Percentiles rank a stretch among this genome's conserved stretches.
Evolutionary conservation across 2,329 filamentous ascomycete genomes (phyloP).

Genomic region (Talaromyces verruculosus): DNA sequence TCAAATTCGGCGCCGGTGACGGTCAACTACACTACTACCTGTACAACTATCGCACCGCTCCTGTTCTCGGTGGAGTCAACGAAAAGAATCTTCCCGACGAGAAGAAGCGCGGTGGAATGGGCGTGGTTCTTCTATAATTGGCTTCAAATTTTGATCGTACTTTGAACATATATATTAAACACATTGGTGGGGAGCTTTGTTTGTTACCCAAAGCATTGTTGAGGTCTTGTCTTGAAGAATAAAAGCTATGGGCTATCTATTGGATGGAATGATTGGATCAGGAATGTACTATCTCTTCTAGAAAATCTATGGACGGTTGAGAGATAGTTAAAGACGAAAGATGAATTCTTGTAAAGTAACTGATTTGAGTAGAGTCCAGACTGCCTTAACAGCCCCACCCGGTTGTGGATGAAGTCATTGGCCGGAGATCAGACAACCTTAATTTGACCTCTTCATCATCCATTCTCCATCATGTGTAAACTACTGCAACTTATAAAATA

Average conservation of each 20-base stretch:
- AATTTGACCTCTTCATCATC: conserved; percentile 7
- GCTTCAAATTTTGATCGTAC: neutral
- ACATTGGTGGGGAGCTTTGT: neutral
- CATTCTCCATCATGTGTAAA: neutral
- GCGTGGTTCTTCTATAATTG: conserved; percentile 74
- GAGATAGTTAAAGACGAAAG: neutral
- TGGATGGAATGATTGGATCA: neutral
- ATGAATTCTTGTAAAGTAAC: no score
- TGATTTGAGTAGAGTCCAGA: no score
- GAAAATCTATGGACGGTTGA: neutral
- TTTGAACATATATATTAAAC: neutral
- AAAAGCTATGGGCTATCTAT: neutral
- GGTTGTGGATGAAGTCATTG: conserved; percentile 2
- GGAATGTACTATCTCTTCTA: neutral
- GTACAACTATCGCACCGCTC: conserved; percentile 90
- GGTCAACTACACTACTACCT: conserved; percentile 95
- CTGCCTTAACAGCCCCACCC: conserved; percentile 6
- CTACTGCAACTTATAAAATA: neutral
- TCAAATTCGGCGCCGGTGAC: conserved; percentile 93
- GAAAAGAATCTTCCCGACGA: conserved; percentile 74
- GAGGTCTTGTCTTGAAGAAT: neutral
- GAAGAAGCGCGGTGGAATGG: conserved; percentile 78
- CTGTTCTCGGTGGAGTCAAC: conserved; percentile 83
- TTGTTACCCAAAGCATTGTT: neutral
- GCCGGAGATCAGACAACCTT: conserved; percentile 9